Percentiles rank a stretch among this genome's conserved stretches.
Evolutionary conservation across 2,329 filamentous ascomycete genomes (phyloP).

Genomic region (Fusarium subtropicale): DNA sequence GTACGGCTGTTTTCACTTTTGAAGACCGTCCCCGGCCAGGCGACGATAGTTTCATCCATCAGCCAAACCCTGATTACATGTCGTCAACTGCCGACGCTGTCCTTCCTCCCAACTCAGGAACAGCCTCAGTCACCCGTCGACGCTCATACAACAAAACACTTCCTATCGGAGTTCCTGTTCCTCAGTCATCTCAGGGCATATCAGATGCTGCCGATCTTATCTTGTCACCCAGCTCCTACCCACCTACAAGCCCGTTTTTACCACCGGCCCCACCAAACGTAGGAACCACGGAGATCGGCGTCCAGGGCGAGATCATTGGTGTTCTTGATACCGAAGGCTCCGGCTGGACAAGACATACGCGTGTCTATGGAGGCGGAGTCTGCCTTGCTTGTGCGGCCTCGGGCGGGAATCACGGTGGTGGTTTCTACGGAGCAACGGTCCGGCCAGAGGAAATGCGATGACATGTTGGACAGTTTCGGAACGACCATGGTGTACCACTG

Average conservation of each 20-base stretch:
- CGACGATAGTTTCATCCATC: conserved; percentile 57
- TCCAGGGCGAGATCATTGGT: conserved; percentile 64
- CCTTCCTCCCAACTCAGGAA: conserved; percentile 45
- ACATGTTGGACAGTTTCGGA: conserved; percentile 16
- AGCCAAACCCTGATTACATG: conserved; percentile 63
- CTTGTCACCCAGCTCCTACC: conserved; percentile 63
- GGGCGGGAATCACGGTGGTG: conserved; percentile 57
- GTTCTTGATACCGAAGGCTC: conserved; percentile 60
- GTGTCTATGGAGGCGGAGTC: conserved; percentile 68
- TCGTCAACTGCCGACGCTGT: conserved; percentile 51
- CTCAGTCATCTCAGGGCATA: conserved; percentile 40
- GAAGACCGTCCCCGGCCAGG: conserved; percentile 51
- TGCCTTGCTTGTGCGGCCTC: conserved; percentile 67
- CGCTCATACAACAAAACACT: conserved; percentile 59
- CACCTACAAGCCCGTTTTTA: conserved; percentile 60
- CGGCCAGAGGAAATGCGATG: conserved; percentile 64
- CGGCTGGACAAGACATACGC: conserved; percentile 68
- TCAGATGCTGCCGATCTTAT: conserved; percentile 47
- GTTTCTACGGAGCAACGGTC: conserved; percentile 67
- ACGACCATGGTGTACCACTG: conserved; percentile 9
- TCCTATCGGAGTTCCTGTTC: conserved; percentile 51
- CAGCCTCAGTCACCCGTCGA: conserved; percentile 53
- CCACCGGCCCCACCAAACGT: conserved; percentile 59
- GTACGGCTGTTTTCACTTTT: conserved; percentile 57
- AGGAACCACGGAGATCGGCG: conserved; percentile 53